Percentiles rank a stretch among this genome's conserved stretches.
These are phyloP conservation scores for Wakefieldia striispora DNA, from an alignment of 768 basidiomycete genomes.

Conservation along the genomic window DNA sequence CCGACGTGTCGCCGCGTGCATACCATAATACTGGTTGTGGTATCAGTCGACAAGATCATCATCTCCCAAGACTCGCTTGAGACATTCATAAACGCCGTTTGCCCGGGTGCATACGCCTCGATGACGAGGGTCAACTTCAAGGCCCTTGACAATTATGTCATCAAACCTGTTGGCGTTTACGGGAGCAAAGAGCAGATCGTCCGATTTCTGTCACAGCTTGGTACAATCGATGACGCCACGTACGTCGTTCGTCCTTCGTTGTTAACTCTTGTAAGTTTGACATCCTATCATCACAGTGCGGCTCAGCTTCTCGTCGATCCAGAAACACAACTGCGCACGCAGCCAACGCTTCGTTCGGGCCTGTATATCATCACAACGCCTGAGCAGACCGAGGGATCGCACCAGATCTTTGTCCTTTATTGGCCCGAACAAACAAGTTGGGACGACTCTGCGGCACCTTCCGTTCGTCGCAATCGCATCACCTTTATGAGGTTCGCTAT, in stretches of 20 bases:
- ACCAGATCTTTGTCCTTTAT: conserved; percentile 48
- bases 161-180: conserved; percentile 57
- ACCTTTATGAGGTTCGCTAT: conserved; percentile 57
- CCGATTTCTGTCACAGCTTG: conserved; percentile 38
- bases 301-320: conserved; percentile 14
- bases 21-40: neutral
- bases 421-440: conserved; percentile 65
- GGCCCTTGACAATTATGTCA: conserved; percentile 40
- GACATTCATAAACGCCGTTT: conserved; percentile 46
- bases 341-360: conserved; percentile 21
- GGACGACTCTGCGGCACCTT: conserved; percentile 45
- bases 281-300: neutral
- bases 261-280: neutral
- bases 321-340: conserved; percentile 1
- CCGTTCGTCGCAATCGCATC: conserved; percentile 50
- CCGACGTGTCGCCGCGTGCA: no score
- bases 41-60: conserved; percentile 59
- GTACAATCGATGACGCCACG: conserved; percentile 38
- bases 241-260: conserved; percentile 23
- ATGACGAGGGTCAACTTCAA: conserved; percentile 58
- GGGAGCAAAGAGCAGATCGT: conserved; percentile 53
- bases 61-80: conserved; percentile 52
- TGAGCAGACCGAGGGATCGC: neutral
- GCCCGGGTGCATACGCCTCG: conserved; percentile 50
- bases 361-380: conserved; percentile 16